Base-by-base conservation (phyloP, 371 early-diverging fungal species). In the Mucor ambiguus region DNA sequence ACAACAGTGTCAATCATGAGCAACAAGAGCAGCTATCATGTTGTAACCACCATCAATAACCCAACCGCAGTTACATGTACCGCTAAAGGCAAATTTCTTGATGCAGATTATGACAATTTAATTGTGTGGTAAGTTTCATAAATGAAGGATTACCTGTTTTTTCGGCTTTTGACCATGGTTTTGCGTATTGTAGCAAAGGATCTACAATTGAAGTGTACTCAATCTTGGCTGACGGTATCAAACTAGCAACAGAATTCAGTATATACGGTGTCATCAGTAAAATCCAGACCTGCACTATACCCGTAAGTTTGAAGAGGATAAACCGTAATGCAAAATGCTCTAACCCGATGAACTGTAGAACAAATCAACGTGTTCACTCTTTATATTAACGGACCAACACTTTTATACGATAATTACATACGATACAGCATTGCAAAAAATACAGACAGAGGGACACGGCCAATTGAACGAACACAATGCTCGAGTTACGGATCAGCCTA, bases 251-350 rank as follows among this genome's bases (percentile, higher is more conserved):
- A 35, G 84, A 88, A 55, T 82, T 86, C 61, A 78, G 79, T 4
- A 68, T 92, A 7, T 85, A 88, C 77, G 93, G 90, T 7, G 80
- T 85, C 20, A 84, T 93, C 16, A 74, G 80, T 2, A 73, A 72
- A 3, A 57, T 93, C 64, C 62, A 81, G 66, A 56, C 80, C 6
- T 86, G 73, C 64, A 68, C 83, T 18, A 77, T 83, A 30, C 66
- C 65, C 52, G 90, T 86, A 75, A 55, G 79, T 65, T 29, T 24
- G 22, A 60, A 43, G 1, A 14, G 9, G 16, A 4, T 16, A n/a
- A n/a, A n/a, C n/a, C n/a, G n/a, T n/a, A n/a, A n/a, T n/a, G n/a
- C n/a, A n/a, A n/a, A n/a, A n/a, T n/a, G n/a, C n/a, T 12, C 8
- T 22, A 12, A 26, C 9, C 18, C 7, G 26, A 16, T 28, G 4